Evolutionary conservation across 805 yeast species (phyloP).

Genomic region (Saccharomyces jurei): DNA sequence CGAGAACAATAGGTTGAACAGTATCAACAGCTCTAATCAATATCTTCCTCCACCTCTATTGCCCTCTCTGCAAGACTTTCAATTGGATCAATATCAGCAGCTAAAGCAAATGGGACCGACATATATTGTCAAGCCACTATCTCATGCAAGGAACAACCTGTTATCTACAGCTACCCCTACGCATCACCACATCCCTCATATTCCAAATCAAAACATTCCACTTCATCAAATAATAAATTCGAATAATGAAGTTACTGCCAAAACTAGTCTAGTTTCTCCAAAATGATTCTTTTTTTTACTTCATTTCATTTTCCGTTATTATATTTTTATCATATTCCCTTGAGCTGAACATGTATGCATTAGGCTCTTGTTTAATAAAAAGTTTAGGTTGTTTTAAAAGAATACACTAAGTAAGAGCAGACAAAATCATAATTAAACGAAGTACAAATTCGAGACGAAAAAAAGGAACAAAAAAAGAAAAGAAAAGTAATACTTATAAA

Average conservation of each 20-base stretch:
- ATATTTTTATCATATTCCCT: not conserved
- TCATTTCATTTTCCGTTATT: not conserved
- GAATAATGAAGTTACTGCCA: not conserved
- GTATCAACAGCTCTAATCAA: not conserved
- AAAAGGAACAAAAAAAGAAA: not conserved
- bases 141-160: not conserved
- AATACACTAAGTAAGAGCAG: not conserved
- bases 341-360: not conserved
- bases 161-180: not conserved
- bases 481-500: not conserved
- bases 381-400: not conserved
- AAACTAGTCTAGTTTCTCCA: not conserved
- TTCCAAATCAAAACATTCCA: not conserved
- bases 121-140: not conserved
- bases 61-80: not conserved
- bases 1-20: not conserved
- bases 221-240: not conserved
- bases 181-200: not conserved
- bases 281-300: not conserved
- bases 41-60: not conserved
- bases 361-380: not conserved
- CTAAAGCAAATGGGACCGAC: not conserved
- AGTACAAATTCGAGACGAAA: not conserved
- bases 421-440: not conserved
- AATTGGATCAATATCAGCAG: not conserved